Base-by-base conservation (phyloP, 2,329 filamentous ascomycete species). In the Colletotrichum tamarilloi region DNA sequence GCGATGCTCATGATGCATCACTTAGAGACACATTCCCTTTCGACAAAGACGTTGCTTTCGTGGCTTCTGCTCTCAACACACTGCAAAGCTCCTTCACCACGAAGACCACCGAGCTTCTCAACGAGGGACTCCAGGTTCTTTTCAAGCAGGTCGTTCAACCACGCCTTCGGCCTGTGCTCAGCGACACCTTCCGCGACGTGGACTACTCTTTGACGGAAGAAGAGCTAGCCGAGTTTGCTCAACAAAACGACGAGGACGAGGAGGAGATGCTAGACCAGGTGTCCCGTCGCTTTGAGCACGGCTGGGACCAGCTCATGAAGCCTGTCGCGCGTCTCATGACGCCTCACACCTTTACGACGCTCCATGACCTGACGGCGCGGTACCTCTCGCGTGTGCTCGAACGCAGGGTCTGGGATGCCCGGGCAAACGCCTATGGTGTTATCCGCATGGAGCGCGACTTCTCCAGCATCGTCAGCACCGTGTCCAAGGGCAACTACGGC, bases 241-340 rank as follows among this genome's bases (percentile, higher is more conserved):
- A 85, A 57, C 85, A 88, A 72, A 86, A 87, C 70, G 88, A 89
- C 26, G 86, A 89, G 72, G 84, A 87, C 30, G 87, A 90, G 77
- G 87, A 86, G 63, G 85, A 85, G 73, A 78, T 87, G 2, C 81
- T 89, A n/a, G 93, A 95, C 73, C 85, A 92, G 55, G 95, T 98
- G 19, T 89, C 92, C 5, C 89, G 91, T 9, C 92, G 94, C 63
- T 99, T 99, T 81, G 93, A 95, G 78, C 88, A 92, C 73, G 92
- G 92, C 32, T 99, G 96, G 95, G 92, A 95, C 62, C 90, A 92
- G 19, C 89, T 99, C 9, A 95, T 97, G 82, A 91, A 92, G 72
- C 96, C 97, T 0, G 90, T 98, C 68, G 92, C 92, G 57, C 93
- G 97, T 6, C 89, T 99, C 75, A 91, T 98, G 83, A 98, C 95